These are phyloP conservation scores for Millerago galiae DNA, from an alignment of 805 yeast genomes.

Conservation along the genomic window DNA sequence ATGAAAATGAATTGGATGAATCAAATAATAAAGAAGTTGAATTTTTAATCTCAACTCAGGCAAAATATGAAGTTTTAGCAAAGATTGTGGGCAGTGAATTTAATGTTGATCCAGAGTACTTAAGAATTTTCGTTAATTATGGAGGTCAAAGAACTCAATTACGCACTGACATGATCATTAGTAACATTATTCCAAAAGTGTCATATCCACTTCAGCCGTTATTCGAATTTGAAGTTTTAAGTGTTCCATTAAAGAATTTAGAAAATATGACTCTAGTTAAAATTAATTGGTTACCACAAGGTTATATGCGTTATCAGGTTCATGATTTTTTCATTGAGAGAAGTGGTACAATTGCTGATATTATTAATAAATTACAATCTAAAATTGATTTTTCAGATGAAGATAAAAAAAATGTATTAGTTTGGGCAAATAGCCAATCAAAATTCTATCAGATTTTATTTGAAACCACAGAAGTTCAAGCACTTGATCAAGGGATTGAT, in stretches of 20 bases:
- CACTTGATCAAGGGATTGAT: conserved; percentile 30
- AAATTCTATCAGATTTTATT: conserved; percentile 31
- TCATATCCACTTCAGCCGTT: conserved; percentile 31
- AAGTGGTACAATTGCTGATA: conserved; percentile 46
- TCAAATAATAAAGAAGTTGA: conserved; percentile 27
- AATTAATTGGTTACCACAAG: conserved; percentile 67
- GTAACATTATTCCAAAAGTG: conserved; percentile 29
- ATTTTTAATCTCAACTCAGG: conserved; percentile 63
- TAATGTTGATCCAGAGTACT: conserved; percentile 47
- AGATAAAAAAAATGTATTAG: conserved; percentile 38
- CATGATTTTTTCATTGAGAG: conserved; percentile 67
- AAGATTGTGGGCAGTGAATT: conserved; percentile 50
- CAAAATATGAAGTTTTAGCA: conserved; percentile 54
- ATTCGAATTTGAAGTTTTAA: conserved; percentile 72
- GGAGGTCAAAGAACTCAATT: conserved; percentile 51
- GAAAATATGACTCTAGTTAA: conserved; percentile 67
- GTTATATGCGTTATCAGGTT: conserved; percentile 61
- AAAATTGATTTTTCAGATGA: conserved; percentile 47
- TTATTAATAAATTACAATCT: conserved; percentile 48
- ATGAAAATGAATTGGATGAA: conserved; percentile 22
- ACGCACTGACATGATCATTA: conserved; percentile 27
- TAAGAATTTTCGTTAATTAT: conserved; percentile 61
- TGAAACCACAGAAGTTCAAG: conserved; percentile 31
- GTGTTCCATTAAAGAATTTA: conserved; percentile 65
- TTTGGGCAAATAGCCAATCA: conserved; percentile 46